A percentile compares a stretch with the other conserved stretches of the same genome.
Evolutionary conservation across 495 filamentous ascomycete genomes (phyloP).

Genomic region (Podospora tetraspora): DNA sequence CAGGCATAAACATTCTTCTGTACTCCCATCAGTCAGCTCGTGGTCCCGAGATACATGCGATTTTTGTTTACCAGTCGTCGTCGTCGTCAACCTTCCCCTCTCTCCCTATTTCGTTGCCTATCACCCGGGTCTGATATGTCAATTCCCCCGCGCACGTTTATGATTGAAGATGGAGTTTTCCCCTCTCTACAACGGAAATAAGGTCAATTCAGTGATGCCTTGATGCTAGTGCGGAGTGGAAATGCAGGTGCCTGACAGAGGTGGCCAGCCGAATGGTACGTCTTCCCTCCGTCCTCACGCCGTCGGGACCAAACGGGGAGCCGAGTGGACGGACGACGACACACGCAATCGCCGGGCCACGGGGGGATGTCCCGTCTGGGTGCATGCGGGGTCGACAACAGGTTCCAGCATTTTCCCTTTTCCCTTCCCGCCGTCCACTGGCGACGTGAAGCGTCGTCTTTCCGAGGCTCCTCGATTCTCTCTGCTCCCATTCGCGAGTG

Average conservation of each 20-base stretch:
- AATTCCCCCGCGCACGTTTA: neutral
- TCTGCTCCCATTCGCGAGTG: neutral
- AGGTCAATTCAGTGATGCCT: neutral
- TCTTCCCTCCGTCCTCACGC: neutral
- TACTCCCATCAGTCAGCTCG: neutral
- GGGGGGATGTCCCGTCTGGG: neutral
- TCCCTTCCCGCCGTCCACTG: neutral
- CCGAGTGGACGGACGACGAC: neutral
- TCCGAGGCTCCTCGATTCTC: neutral
- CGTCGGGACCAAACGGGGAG: neutral
- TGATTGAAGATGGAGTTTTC: neutral
- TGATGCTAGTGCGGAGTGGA: neutral
- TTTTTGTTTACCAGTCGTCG: neutral
- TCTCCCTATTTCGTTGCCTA: neutral
- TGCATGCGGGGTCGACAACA: neutral
- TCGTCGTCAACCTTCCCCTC: neutral
- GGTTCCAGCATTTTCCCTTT: neutral
- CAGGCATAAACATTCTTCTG: neutral
- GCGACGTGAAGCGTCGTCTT: neutral
- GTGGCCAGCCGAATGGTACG: neutral
- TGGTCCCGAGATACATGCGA: neutral
- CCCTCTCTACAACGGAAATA: neutral
- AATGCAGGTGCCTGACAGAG: neutral
- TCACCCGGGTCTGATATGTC: neutral
- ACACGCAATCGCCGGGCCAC: neutral